Conservation (phyloP, 257 asterid genomes). For the Prunella vulgaris region DNA sequence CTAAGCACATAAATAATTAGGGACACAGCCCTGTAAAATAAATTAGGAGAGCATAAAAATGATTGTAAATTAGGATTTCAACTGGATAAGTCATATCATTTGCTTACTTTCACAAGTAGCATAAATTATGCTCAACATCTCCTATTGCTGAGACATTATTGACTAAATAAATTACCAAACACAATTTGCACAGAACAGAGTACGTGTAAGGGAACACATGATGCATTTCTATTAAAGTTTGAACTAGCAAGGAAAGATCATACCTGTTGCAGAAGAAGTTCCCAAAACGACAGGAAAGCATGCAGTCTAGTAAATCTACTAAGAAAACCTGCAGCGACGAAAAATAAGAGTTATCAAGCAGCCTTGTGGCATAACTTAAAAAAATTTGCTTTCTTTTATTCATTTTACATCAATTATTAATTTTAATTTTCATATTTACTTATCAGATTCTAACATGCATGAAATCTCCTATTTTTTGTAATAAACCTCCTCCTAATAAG, state of each 20-base stretch:
- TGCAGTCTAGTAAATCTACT: conserved; percentile 77
- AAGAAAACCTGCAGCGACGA: conserved; percentile 65
- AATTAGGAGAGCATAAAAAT: no score
- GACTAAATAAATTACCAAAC: neutral
- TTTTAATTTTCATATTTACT: no score
- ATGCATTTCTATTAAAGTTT: neutral
- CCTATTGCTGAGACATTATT: neutral
- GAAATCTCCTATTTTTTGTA: no score
- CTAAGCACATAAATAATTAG: no score
- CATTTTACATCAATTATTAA: no score
- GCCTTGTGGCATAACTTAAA: neutral
- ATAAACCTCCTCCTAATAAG: no score
- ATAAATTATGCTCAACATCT: neutral
- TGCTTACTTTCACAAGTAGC: neutral
- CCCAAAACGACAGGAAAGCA: conserved; percentile 91
- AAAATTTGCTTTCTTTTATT: conserved; percentile 14
- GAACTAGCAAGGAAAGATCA: conserved; percentile 14
- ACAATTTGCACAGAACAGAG: no score
- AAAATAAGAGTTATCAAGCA: conserved; percentile 17
- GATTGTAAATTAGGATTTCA: no score
- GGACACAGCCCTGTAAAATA: no score
- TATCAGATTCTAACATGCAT: no score
- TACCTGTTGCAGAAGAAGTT: conserved; percentile 98
- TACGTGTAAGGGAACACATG: neutral
- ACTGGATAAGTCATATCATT: neutral